These are phyloP conservation scores for Suillus americanus DNA, from an alignment of 768 basidiomycete genomes.

Conservation along the genomic window DNA sequence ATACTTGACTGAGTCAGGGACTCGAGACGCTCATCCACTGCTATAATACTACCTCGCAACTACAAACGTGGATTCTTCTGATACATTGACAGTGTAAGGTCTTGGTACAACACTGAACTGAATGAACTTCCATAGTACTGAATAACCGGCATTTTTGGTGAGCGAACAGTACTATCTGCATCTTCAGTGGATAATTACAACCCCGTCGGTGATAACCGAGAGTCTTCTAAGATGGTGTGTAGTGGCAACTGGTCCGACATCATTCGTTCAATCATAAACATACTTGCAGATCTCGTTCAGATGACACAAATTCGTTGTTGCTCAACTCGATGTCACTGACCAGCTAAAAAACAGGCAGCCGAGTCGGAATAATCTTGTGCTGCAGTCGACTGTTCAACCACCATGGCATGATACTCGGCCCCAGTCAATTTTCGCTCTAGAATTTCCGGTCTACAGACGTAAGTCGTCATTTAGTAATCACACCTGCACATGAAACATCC, in stretches of 20 bases:
- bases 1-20: background rate
- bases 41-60: background rate
- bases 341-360: too few relatives aligned
- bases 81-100: background rate
- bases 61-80: background rate
- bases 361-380: background rate
- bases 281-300: background rate
- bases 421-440: background rate
- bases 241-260: background rate
- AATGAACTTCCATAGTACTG: background rate
- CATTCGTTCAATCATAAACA: slow-evolving; percentile 1
- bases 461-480: background rate
- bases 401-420: background rate
- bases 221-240: slow-evolving; percentile 3
- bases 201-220: slow-evolving; percentile 5
- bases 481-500: background rate
- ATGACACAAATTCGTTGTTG: background rate
- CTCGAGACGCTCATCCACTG: background rate
- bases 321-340: background rate
- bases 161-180: background rate
- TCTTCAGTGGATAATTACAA: background rate
- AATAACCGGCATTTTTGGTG: background rate
- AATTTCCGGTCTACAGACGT: background rate
- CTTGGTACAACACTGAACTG: background rate
- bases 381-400: background rate